Evolutionary conservation across 2,329 filamentous ascomycete species (phyloP).

Genomic region (Penicillium brasilianum): DNA sequence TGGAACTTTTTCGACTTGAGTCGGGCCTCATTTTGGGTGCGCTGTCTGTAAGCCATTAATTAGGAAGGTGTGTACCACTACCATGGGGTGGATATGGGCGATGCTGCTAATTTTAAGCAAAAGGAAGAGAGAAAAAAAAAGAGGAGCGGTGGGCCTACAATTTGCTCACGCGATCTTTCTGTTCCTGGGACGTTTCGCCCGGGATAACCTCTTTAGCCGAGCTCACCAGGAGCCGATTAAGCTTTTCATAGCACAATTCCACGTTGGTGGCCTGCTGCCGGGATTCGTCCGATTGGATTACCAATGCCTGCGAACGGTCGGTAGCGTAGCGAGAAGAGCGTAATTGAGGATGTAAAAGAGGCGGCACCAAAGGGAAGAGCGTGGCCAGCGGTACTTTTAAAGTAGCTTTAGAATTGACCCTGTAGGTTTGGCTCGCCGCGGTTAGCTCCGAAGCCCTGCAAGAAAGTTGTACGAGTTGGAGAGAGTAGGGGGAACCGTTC

Average conservation of each 20-base stretch:
- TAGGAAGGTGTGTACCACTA: conserved; percentile 2
- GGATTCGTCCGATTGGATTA: conserved; percentile 68
- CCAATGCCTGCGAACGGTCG: conserved; percentile 57
- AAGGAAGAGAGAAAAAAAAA: not conserved
- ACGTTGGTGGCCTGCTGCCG: conserved; percentile 66
- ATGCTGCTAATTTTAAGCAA: not conserved
- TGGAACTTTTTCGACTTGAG: conserved; percentile 64
- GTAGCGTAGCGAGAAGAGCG: conserved; percentile 61
- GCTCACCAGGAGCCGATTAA: conserved; percentile 59
- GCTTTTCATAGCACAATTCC: conserved; percentile 62
- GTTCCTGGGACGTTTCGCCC: conserved; percentile 64
- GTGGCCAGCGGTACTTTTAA: conserved; percentile 59
- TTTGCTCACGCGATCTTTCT: conserved; percentile 59
- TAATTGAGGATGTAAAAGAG: conserved; percentile 58
- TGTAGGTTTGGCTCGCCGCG: conserved; percentile 35
- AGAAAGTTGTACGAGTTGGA: too few species aligned
- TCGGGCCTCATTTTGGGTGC: conserved; percentile 62
- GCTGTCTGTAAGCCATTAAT: conserved; percentile 52
- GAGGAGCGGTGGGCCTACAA: conserved; percentile 48
- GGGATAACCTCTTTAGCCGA: conserved; percentile 59
- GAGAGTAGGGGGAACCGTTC: not conserved
- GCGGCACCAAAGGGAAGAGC: conserved; percentile 60
- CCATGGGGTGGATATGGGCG: not conserved
- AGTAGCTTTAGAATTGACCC: conserved; percentile 71
- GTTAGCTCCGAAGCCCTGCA: conserved; percentile 16